A percentile compares a stretch with the other conserved stretches of the same genome.
phyloP scores from a whole-genome alignment of 768 basidiomycete genomes.

The Phylloporus sp. region DNA sequence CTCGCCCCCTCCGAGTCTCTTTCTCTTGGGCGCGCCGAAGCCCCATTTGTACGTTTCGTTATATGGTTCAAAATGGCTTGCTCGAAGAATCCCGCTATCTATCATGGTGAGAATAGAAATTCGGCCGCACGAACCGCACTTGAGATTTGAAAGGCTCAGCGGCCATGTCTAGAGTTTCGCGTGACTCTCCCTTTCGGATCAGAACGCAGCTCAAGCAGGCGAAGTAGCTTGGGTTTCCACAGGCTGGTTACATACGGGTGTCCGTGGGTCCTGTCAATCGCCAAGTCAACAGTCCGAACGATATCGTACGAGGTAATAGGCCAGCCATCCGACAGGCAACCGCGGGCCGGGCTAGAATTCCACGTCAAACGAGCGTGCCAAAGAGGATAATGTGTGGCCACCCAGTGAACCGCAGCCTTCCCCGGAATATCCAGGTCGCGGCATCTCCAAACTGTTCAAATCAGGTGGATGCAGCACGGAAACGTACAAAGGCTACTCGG shows the following conservation, averaged over 20 bases:
- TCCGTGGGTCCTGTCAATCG: constrained; percentile 23
- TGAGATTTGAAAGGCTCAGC: constrained; percentile 22
- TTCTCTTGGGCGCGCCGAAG: constrained; percentile 16
- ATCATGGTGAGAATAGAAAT: constrained; percentile 17
- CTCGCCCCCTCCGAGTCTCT: constrained; percentile 11
- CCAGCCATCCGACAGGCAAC: constrained; percentile 14
- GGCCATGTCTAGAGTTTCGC: constrained; percentile 20
- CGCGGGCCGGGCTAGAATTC: constrained; percentile 11
- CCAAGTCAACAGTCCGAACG: constrained; percentile 22
- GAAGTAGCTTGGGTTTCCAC: constrained; percentile 1
- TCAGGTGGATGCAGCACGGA: constrained; percentile 18
- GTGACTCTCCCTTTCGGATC: constrained; percentile 21
- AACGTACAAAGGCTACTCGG: constrained; percentile 19
- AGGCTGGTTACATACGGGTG: constrained; percentile 15
- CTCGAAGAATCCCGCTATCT: constrained; percentile 21
- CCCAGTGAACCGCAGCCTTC: constrained; percentile 8
- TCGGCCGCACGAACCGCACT: constrained; percentile 21
- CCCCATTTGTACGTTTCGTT: constrained; percentile 25
- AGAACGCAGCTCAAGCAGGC: constrained; percentile 9
- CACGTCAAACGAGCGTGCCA: constrained; percentile 20
- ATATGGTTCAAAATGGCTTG: constrained; percentile 8
- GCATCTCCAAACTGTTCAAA: constrained; percentile 8
- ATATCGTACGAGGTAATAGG: constrained; percentile 16
- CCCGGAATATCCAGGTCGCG: constrained; percentile 7
- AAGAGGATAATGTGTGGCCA: constrained; percentile 14